Base-by-base conservation (phyloP, 1,139 yeast genomes). In the Geotrichum citri-aurantii region DNA sequence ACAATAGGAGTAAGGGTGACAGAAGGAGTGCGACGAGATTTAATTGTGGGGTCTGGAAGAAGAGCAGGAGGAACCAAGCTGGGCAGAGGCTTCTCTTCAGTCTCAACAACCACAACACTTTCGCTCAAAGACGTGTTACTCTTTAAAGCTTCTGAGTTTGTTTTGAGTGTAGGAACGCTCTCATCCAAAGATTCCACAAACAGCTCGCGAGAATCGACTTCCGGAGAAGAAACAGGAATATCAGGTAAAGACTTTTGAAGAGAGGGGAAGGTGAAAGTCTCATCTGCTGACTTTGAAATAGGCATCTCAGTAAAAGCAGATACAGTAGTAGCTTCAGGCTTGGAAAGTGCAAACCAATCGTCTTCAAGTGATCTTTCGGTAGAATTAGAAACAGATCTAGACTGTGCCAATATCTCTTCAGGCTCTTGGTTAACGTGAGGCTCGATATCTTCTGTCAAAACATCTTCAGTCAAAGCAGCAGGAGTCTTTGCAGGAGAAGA, bases 1-100 rank as follows among this genome's bases (percentile, higher is more conserved):
- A 60, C 64, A 49, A 65, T 67, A 10, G 68, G 69, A 14, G 63
- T 61, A 24, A 66, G 52, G 8, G 61, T 58, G 11, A 59, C 56
- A 46, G 62, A 57, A 5, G 58, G 62, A 12, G 37, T 58, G 40
- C 61, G 54, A 11, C 31, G 54, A 42, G 44, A 5, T 17, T 37
- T 37, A n/a, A n/a, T 17, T n/a, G n/a, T n/a, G 10, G 44, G 21
- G 3, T 37, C 44, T 2, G 44, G 44, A 37, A 37, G 44, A 4
- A 37, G 19, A 8, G 19, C 44, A n/a, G 44, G 17, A n/a, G 44
- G 44, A 37, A 10, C 44, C 44, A 37, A 37, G 7, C 19, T 37
- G 21, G 44, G 44, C n/a, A n/a, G 44, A n/a, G 19, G 19, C 10
- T 37, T 37, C 3, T 37, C 44, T 37, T 37, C 10, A n/a, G 44